Evolutionary conservation across 2,329 filamentous ascomycete genomes (phyloP).

Genomic region (Dendryphion nanum): DNA sequence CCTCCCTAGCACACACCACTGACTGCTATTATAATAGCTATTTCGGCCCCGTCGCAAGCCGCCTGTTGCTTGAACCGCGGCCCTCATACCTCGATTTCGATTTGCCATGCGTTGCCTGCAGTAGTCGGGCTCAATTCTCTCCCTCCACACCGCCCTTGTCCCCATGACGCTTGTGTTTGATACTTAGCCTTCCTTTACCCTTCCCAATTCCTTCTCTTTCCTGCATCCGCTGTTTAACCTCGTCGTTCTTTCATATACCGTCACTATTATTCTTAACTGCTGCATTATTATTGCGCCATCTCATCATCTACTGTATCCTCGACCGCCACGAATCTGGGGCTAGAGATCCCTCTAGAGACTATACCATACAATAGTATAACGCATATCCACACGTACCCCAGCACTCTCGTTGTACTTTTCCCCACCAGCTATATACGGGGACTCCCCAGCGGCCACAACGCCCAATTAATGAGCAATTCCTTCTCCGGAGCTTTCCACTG

Average conservation of each 20-base stretch:
- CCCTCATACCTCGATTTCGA: too few relatives aligned
- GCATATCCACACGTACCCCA: too few relatives aligned
- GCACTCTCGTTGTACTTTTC: too few relatives aligned
- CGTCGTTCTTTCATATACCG: constrained; percentile 23
- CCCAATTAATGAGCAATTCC: constrained; percentile 18
- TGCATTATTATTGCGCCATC: constrained; percentile 7
- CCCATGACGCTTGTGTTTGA: constrained; percentile 24
- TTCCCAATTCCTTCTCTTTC: constrained; percentile 17
- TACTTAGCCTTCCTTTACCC: constrained; percentile 24
- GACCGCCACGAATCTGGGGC: too few relatives aligned
- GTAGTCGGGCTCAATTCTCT: constrained; percentile 6
- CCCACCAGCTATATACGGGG: too few relatives aligned
- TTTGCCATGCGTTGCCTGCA: constrained; percentile 23
- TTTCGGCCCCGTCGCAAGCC: constrained; percentile 9
- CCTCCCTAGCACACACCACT: constrained; percentile 1
- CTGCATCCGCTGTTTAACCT: constrained; percentile 21
- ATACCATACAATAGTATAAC: too few relatives aligned
- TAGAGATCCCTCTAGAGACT: too few relatives aligned
- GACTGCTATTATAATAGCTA: constrained; percentile 14
- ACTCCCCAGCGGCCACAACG: constrained; percentile 2
- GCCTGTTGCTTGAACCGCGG: constrained; percentile 9
- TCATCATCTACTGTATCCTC: background rate
- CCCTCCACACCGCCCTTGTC: constrained; percentile 15
- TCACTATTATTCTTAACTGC: constrained; percentile 8
- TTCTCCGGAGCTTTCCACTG: constrained; percentile 10